Percentiles rank a stretch among this genome's conserved stretches.
These are phyloP conservation scores for Verbena officinalis DNA, from an alignment of 257 asterid genomes.

Conservation along the genomic window DNA sequence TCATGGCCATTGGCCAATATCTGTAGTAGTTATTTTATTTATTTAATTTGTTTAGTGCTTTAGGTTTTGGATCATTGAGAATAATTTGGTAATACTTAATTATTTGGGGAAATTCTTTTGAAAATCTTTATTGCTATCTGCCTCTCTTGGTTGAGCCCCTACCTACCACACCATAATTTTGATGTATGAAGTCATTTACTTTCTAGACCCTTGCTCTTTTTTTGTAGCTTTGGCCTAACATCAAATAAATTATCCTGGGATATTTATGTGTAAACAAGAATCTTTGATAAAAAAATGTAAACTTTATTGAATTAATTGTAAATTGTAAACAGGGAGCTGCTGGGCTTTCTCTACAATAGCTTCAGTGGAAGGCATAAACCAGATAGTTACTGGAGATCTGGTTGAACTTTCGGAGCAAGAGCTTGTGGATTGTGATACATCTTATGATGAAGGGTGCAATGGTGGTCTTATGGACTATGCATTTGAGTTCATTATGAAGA, in stretches of 20 bases:
- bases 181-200: constrained; percentile 24
- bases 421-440: constrained; percentile 56
- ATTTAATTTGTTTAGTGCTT: too few species aligned
- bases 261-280: neutral
- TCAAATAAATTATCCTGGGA: neutral
- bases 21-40: too few species aligned
- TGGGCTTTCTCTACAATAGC: constrained; percentile 73
- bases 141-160: constrained; percentile 29
- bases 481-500: constrained; percentile 55
- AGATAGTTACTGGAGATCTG: constrained; percentile 47
- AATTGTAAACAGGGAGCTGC: constrained; percentile 53
- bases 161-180: constrained; percentile 29
- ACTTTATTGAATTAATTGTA: too few species aligned
- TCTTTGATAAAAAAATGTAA: neutral
- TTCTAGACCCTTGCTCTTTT: neutral
- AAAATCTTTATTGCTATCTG: constrained; percentile 1
- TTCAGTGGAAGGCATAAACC: constrained; percentile 57
- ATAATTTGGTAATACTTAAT: neutral
- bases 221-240: constrained; percentile 3
- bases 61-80: too few species aligned
- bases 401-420: constrained; percentile 70
- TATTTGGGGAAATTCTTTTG: neutral
- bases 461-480: constrained; percentile 79
- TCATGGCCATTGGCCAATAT: too few species aligned
- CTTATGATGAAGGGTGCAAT: constrained; percentile 54